Conservation (phyloP, 1,284 basidiomycete genomes). For the Hypsizygus ulmarius region DNA sequence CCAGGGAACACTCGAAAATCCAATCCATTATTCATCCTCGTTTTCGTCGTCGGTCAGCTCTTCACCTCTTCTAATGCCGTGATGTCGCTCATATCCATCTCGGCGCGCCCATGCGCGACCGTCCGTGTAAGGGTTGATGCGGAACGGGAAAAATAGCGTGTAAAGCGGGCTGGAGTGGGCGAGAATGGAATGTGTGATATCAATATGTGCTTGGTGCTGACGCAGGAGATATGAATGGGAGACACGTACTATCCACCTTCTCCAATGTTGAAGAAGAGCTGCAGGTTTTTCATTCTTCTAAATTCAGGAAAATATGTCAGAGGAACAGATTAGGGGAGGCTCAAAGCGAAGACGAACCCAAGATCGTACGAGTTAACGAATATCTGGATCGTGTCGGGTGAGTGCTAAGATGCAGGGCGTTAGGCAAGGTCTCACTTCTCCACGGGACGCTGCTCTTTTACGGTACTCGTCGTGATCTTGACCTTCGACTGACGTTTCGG, state of each 20-base stretch:
- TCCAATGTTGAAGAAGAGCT: constrained; percentile 89
- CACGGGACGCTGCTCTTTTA: constrained; percentile 64
- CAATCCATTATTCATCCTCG: constrained; percentile 40
- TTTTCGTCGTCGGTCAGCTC: constrained; percentile 75
- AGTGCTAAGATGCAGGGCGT: constrained; percentile 2
- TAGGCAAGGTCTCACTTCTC: constrained; percentile 51
- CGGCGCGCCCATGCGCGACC: constrained; percentile 81
- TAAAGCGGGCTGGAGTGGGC: constrained; percentile 56
- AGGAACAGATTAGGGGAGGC: neutral
- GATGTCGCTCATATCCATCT: constrained; percentile 58
- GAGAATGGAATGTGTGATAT: neutral
- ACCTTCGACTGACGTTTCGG: constrained; percentile 89
- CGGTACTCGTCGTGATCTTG: constrained; percentile 86
- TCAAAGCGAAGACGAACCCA: constrained; percentile 48
- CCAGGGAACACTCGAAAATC: constrained; percentile 3
- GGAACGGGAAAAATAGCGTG: constrained; percentile 80
- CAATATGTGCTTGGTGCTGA: neutral
- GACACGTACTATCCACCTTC: constrained; percentile 70
- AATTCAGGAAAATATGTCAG: neutral
- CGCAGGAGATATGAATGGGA: constrained; percentile 1
- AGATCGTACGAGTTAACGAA: constrained; percentile 94
- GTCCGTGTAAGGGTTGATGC: constrained; percentile 81
- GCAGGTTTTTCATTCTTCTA: constrained; percentile 66
- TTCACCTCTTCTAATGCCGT: constrained; percentile 60
- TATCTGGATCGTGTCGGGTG: constrained; percentile 35